Conservation (phyloP, 208 protist genomes). For the Leishmania major region DNA sequence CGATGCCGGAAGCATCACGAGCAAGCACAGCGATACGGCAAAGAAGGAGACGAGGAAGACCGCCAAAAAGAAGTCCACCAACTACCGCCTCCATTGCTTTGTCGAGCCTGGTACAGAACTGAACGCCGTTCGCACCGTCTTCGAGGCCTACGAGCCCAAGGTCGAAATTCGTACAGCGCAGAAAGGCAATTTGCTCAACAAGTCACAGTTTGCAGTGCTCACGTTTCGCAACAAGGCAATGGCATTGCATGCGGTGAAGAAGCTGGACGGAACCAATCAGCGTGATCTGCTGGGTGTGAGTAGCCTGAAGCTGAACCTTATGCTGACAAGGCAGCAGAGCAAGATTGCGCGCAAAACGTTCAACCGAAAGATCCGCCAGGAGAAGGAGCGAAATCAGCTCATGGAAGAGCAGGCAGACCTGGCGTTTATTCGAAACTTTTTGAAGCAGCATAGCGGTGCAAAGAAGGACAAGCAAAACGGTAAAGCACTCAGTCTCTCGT, state of each 20-base stretch:
- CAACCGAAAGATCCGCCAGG: slow-evolving; percentile 42
- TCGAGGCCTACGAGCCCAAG: slow-evolving; percentile 88
- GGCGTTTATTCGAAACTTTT: slow-evolving; percentile 70
- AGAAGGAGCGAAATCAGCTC: slow-evolving; percentile 24
- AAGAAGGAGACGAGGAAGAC: slow-evolving; percentile 41
- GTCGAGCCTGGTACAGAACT: slow-evolving; percentile 86
- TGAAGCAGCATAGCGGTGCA: slow-evolving; percentile 42
- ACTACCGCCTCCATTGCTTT: slow-evolving; percentile 89
- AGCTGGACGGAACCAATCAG: slow-evolving; percentile 80
- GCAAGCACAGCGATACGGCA: slow-evolving; percentile 27
- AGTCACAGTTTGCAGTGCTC: slow-evolving; percentile 88
- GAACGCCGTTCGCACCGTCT: slow-evolving; percentile 82
- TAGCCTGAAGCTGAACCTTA: slow-evolving; percentile 74
- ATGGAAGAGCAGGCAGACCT: slow-evolving; percentile 56
- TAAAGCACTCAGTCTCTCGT: not conserved
- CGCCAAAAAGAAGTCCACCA: slow-evolving; percentile 20
- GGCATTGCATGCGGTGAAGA: slow-evolving; percentile 81
- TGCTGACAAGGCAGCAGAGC: slow-evolving; percentile 80
- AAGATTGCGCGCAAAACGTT: slow-evolving; percentile 58
- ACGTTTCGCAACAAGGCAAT: slow-evolving; percentile 90
- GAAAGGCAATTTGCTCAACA: slow-evolving; percentile 89
- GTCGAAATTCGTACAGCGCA: slow-evolving; percentile 78
- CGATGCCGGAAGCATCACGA: slow-evolving; percentile 38
- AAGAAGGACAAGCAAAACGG: slow-evolving; percentile 8
- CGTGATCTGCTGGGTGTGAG: slow-evolving; percentile 75